A percentile compares a stretch with the other conserved stretches of the same genome.
Evolutionary conservation across 345 rosid species (phyloP).

Genomic region (Salix dunnii): DNA sequence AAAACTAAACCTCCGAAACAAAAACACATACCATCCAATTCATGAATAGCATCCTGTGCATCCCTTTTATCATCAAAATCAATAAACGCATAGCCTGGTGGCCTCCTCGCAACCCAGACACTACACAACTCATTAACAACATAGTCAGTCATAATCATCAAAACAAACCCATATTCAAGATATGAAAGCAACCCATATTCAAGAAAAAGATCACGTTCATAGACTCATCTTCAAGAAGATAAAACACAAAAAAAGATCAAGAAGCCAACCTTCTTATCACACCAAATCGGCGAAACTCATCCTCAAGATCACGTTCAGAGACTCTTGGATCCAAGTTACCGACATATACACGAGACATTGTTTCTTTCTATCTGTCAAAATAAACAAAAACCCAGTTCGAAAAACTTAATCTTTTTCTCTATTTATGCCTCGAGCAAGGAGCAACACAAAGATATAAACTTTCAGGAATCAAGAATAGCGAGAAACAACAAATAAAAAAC

Average conservation of each 20-base stretch:
- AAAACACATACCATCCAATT: conserved; percentile 56
- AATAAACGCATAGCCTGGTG: conserved; percentile 88
- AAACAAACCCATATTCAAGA: neutral
- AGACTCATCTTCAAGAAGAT: no score
- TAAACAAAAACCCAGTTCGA: neutral
- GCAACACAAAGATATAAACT: neutral
- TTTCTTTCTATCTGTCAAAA: conserved; percentile 6
- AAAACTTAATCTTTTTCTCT: neutral
- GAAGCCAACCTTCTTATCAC: conserved; percentile 19
- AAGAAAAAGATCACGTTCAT: no score
- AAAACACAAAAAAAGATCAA: neutral
- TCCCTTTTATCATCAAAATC: conserved; percentile 83
- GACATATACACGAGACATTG: conserved; percentile 36
- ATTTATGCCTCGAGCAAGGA: neutral
- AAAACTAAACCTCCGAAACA: neutral
- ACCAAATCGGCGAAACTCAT: conserved; percentile 33
- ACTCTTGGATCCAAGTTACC: conserved; percentile 37
- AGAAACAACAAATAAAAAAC: neutral
- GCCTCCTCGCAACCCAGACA: conserved; percentile 96
- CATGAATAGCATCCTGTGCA: conserved; percentile 81
- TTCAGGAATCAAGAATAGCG: neutral
- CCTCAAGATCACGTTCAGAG: conserved; percentile 34
- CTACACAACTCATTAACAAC: conserved; percentile 27
- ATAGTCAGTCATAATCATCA: neutral
- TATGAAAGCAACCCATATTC: neutral